Conservation (phyloP, 2,329 filamentous ascomycete genomes). For the Scedosporium aurantiacum region DNA sequence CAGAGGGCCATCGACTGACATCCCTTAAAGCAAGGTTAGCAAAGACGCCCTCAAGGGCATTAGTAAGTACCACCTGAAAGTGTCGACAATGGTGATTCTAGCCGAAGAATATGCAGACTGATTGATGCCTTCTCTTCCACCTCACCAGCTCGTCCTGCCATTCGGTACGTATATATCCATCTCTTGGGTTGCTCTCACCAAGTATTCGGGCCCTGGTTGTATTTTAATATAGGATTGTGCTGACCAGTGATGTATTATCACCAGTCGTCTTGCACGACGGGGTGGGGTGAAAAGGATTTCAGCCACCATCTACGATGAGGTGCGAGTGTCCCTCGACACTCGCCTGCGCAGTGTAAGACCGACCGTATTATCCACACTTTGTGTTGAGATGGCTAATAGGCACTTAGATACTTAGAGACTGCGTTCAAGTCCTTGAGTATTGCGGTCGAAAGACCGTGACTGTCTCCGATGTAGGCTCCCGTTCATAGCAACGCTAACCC, state of each 20-base stretch:
- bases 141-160: not conserved
- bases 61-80: slow-evolving; percentile 28
- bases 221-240: too few relatives aligned
- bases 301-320: slow-evolving; percentile 50
- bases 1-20: not conserved
- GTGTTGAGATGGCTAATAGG: slow-evolving; percentile 7
- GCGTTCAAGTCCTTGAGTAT: slow-evolving; percentile 41
- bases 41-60: slow-evolving; percentile 38
- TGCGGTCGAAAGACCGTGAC: slow-evolving; percentile 51
- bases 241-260: not conserved
- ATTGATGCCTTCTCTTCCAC: not conserved
- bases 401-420: slow-evolving; percentile 39
- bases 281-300: slow-evolving; percentile 70
- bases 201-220: too few relatives aligned
- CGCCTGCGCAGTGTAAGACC: slow-evolving; percentile 35
- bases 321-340: slow-evolving; percentile 37
- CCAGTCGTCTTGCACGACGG: slow-evolving; percentile 56
- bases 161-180: slow-evolving; percentile 10
- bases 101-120: not conserved
- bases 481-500: not conserved
- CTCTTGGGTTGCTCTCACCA: slow-evolving; percentile 7
- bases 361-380: not conserved
- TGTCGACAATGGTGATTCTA: not conserved
- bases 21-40: slow-evolving; percentile 30
- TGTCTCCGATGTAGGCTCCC: slow-evolving; percentile 41